Evolutionary conservation across 2,329 filamentous ascomycete species (phyloP).

Genomic region (Pseudogymnoascus pannorum): DNA sequence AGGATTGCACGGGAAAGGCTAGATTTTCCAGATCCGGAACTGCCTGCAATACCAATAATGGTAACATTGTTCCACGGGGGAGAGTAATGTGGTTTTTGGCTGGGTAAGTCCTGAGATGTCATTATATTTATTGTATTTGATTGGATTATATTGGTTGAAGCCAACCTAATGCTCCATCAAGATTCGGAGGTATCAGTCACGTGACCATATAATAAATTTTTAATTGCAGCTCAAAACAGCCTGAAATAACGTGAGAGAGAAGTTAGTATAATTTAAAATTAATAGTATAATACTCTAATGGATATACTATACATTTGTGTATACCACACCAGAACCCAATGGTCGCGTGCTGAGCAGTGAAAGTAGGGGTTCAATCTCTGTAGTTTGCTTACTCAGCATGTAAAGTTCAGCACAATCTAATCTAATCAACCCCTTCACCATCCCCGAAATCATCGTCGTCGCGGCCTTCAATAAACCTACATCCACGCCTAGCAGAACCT

Average conservation of each 20-base stretch:
- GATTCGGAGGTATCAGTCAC: background rate
- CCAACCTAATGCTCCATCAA: background rate
- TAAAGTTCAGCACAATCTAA: conserved; percentile 1
- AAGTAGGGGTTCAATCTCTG: background rate
- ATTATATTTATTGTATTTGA: conserved; percentile 1
- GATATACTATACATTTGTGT: background rate
- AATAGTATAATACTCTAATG: background rate
- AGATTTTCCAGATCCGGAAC: conserved; percentile 91
- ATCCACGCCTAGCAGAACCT: background rate
- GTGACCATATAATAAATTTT: background rate
- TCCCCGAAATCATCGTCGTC: conserved; percentile 7
- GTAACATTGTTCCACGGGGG: conserved; percentile 95
- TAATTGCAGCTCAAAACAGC: background rate
- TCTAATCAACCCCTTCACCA: conserved; percentile 7
- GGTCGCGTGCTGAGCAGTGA: background rate
- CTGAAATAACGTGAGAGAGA: background rate
- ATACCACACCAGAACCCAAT: background rate
- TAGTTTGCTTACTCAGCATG: background rate
- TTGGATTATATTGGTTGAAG: background rate
- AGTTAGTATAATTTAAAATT: background rate
- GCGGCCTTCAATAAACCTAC: background rate
- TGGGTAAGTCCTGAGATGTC: conserved; percentile 24
- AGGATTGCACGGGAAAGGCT: conserved; percentile 90
- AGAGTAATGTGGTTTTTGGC: conserved; percentile 67
- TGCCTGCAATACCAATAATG: conserved; percentile 93